A percentile compares a stretch with the other conserved stretches of the same genome.
Evolutionary conservation across 225 moss, liverwort and hornwort genomes (phyloP).

Genomic region (Physcomitrellopsis africana): DNA sequence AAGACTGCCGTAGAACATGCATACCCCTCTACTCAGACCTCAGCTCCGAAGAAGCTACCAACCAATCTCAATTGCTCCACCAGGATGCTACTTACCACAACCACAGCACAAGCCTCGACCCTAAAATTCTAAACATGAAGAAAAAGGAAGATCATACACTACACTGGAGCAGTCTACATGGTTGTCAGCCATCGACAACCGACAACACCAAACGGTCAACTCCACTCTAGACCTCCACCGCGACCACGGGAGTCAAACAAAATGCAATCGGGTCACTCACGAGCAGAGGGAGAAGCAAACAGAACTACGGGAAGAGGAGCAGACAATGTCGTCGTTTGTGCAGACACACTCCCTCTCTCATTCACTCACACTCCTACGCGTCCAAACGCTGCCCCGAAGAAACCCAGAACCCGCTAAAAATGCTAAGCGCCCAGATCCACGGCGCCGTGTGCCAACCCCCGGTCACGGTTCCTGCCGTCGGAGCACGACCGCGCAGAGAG

Average conservation of each 20-base stretch:
- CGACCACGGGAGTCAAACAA: neutral
- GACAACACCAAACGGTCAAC: neutral
- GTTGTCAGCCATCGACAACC: neutral
- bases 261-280: slow-evolving; percentile 26
- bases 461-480: neutral
- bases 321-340: slow-evolving; percentile 23
- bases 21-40: neutral
- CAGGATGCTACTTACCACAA: neutral
- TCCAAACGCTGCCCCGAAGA: slow-evolving; percentile 3
- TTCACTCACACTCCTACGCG: slow-evolving; percentile 44
- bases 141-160: too few relatives aligned
- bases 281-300: slow-evolving; percentile 56
- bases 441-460: too few relatives aligned
- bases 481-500: too few relatives aligned
- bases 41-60: neutral
- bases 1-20: too few relatives aligned
- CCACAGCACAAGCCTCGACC: neutral
- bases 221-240: neutral
- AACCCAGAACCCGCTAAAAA: neutral
- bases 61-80: slow-evolving; percentile 18
- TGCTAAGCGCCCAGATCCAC: slow-evolving; percentile 18
- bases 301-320: slow-evolving; percentile 25
- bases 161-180: neutral
- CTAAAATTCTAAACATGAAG: too few relatives aligned
- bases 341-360: slow-evolving; percentile 32